Conservation (phyloP, 257 asterid genomes). For the Nicotiana paniculata region DNA sequence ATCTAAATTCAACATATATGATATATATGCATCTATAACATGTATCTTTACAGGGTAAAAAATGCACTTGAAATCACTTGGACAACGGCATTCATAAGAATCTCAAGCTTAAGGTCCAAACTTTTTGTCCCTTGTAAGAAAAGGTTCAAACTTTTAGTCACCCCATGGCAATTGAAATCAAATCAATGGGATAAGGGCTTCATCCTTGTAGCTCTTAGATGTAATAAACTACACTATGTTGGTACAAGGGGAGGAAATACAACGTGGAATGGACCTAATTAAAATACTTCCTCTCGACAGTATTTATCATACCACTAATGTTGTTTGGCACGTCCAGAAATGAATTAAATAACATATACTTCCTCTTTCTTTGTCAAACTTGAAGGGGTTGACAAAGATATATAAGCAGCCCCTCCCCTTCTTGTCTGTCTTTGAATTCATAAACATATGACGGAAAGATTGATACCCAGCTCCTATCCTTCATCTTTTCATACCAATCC, state of each 20-base stretch:
- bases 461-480: not conserved
- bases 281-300: not conserved
- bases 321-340: not conserved
- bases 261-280: not conserved
- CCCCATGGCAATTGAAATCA: not conserved
- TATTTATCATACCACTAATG: not conserved
- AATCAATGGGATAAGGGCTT: not conserved
- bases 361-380: not conserved
- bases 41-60: not conserved
- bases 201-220: not conserved
- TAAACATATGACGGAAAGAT: not conserved
- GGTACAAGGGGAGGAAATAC: not conserved
- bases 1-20: not conserved
- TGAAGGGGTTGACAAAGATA: not conserved
- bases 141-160: not conserved
- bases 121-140: no score
- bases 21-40: not conserved
- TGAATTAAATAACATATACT: not conserved
- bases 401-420: not conserved
- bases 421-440: not conserved
- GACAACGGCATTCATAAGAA: not conserved
- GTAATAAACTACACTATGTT: not conserved
- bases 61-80: not conserved
- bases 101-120: constrained; percentile 1
- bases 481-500: not conserved